Conservation (phyloP, 2,329 filamentous ascomycete genomes). For the Cercospora sp. region DNA sequence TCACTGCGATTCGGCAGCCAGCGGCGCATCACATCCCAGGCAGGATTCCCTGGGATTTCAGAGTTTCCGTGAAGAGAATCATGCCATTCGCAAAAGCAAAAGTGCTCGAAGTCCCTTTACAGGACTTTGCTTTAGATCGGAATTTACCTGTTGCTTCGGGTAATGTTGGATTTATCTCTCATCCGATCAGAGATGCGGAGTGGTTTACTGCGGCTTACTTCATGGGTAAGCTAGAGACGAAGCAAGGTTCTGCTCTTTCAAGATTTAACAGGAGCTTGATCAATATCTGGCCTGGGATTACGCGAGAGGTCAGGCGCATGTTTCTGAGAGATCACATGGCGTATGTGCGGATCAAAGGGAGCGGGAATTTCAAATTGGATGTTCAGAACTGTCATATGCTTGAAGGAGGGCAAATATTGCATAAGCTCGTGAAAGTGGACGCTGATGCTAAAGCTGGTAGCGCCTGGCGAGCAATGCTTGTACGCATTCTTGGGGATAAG, state of each 20-base stretch:
- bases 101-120: constrained; percentile 14
- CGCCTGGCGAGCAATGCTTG: background rate
- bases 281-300: constrained; percentile 21
- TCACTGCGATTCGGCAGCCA: constrained; percentile 19
- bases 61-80: constrained; percentile 21
- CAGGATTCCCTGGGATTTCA: constrained; percentile 15
- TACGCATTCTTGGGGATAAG: constrained; percentile 2
- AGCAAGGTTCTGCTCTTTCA: background rate
- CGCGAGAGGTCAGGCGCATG: constrained; percentile 31
- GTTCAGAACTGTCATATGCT: constrained; percentile 32
- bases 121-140: constrained; percentile 20
- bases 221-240: constrained; percentile 8
- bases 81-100: constrained; percentile 29
- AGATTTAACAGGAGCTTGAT: constrained; percentile 15
- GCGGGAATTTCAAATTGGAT: constrained; percentile 35
- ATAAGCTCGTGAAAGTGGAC: constrained; percentile 6
- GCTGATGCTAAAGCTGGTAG: constrained; percentile 2
- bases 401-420: constrained; percentile 27
- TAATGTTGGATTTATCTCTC: constrained; percentile 14
- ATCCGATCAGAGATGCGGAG: constrained; percentile 10
- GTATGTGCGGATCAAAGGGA: constrained; percentile 26
- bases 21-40: background rate
- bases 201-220: constrained; percentile 23
- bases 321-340: constrained; percentile 34
- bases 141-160: constrained; percentile 11